phyloP scores from a whole-genome alignment of 108 stramenopile genomes.

The Skeletonema grethae region DNA sequence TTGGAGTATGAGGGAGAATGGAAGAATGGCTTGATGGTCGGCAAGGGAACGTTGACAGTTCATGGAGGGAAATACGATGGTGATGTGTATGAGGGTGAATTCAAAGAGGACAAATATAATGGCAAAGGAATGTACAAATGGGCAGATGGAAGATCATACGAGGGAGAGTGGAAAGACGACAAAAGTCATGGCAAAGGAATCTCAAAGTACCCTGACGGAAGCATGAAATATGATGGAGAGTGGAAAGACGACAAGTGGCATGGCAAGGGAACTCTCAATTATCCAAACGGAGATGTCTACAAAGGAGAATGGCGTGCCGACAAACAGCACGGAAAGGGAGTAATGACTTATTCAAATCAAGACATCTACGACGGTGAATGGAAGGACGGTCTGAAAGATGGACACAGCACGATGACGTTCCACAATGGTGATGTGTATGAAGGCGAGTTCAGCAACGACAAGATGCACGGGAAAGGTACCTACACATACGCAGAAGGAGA shows the following conservation, averaged over 20 bases:
- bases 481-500: conserved; percentile 8
- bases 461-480: conserved; percentile 29
- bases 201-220: conserved; percentile 41
- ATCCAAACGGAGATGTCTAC: no score
- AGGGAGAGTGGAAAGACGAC: conserved; percentile 50
- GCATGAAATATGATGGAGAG: conserved; percentile 49
- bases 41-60: no score
- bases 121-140: conserved; percentile 27
- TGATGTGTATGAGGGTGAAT: conserved; percentile 58
- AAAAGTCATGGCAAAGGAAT: conserved; percentile 44
- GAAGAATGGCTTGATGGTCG: no score
- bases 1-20: no score
- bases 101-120: conserved; percentile 35
- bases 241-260: conserved; percentile 17
- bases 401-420: conserved; percentile 28
- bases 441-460: conserved; percentile 24
- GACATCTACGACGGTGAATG: conserved; percentile 49
- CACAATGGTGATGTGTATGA: conserved; percentile 38
- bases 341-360: conserved; percentile 31
- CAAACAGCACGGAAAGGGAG: conserved; percentile 44
- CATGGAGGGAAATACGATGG: no score
- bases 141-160: conserved; percentile 38
- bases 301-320: no score
- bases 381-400: conserved; percentile 43
- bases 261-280: no score